phyloP scores from a whole-genome alignment of 129 eudicot species.

The Flaveria bidentis region DNA sequence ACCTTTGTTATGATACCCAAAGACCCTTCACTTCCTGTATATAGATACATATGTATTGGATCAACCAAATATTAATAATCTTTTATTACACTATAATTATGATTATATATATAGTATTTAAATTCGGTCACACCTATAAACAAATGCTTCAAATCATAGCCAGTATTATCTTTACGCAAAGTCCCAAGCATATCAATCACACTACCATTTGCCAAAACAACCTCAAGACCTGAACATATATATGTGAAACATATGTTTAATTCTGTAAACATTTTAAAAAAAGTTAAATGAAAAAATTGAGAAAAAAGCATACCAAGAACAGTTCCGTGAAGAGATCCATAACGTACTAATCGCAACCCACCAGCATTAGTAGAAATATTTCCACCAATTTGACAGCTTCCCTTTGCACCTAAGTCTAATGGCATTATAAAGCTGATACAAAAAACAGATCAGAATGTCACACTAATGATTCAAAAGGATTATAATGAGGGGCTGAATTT shows the following conservation, averaged over 20 bases:
- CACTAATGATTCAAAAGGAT: slow-evolving; percentile 11
- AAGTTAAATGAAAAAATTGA: neutral
- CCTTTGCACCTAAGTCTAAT: slow-evolving; percentile 97
- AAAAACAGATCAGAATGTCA: slow-evolving; percentile 1
- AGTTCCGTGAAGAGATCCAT: slow-evolving; percentile 96
- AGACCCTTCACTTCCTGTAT: slow-evolving; percentile 97
- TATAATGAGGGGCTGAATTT: neutral
- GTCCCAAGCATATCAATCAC: slow-evolving; percentile 97
- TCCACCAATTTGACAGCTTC: slow-evolving; percentile 99
- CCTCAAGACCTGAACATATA: slow-evolving; percentile 76
- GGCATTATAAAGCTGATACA: slow-evolving; percentile 85
- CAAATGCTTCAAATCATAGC: slow-evolving; percentile 96
- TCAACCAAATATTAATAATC: slow-evolving; percentile 1
- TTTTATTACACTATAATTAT: neutral
- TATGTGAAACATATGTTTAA: neutral
- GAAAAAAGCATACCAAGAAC: slow-evolving; percentile 67
- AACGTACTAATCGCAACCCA: slow-evolving; percentile 92
- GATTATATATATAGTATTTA: slow-evolving; percentile 23
- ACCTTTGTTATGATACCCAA: slow-evolving; percentile 83
- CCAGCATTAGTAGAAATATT: slow-evolving; percentile 99
- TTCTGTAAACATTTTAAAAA: neutral
- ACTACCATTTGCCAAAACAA: slow-evolving; percentile 91
- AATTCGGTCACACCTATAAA: slow-evolving; percentile 66
- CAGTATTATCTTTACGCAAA: slow-evolving; percentile 94
- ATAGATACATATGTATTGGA: slow-evolving; percentile 22